Conservation (phyloP, 768 basidiomycete species). For the Lactarius quietus region DNA sequence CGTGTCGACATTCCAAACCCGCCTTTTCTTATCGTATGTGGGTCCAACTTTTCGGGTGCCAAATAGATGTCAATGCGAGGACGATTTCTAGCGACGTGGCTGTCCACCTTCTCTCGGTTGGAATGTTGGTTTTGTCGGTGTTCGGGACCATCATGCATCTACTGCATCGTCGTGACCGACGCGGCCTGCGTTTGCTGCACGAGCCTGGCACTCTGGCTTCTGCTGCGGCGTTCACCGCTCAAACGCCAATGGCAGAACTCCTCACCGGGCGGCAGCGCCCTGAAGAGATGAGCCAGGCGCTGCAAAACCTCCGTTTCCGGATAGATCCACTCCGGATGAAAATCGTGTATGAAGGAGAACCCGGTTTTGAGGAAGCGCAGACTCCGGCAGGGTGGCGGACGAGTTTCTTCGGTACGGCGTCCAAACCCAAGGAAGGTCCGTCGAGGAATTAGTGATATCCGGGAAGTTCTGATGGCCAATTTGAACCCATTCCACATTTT, state of each 20-base stretch:
- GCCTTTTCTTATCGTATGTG: conserved; percentile 48
- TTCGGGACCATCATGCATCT: conserved; percentile 44
- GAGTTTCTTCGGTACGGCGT: not conserved
- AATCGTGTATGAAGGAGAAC: conserved; percentile 53
- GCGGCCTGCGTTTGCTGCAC: conserved; percentile 43
- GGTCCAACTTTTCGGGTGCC: not conserved
- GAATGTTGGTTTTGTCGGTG: conserved; percentile 44
- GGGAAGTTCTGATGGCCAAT: not conserved
- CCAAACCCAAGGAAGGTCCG: not conserved
- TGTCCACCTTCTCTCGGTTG: conserved; percentile 41
- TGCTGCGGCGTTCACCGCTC: conserved; percentile 51
- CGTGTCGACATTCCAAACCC: conserved; percentile 43
- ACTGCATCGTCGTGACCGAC: conserved; percentile 44
- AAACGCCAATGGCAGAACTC: conserved; percentile 46
- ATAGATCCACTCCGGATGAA: conserved; percentile 48
- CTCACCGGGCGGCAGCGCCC: conserved; percentile 39
- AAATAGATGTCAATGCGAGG: not conserved
- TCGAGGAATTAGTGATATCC: not conserved
- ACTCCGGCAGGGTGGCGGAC: conserved; percentile 12
- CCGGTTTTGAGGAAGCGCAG: conserved; percentile 38
- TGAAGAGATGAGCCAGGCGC: conserved; percentile 40
- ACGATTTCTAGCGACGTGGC: conserved; percentile 37
- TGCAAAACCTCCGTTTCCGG: conserved; percentile 47
- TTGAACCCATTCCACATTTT: not conserved
- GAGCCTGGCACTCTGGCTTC: conserved; percentile 53